Evolutionary conservation across 805 yeast genomes (phyloP).

Genomic region (Candida manassasensis): DNA sequence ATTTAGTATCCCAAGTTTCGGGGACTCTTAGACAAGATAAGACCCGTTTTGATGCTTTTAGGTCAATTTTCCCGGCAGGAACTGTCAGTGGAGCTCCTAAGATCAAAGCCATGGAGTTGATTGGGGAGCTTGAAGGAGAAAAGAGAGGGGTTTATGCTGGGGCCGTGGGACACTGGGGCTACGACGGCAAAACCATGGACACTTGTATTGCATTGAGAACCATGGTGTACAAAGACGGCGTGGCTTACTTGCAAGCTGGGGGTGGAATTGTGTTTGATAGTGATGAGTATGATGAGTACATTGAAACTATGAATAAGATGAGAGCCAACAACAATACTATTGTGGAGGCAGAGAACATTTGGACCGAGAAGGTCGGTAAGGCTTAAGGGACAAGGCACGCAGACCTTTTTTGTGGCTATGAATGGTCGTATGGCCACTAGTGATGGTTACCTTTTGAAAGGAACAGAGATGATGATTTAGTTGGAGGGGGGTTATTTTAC

Average conservation of each 20-base stretch:
- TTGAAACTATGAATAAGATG: conserved; percentile 97
- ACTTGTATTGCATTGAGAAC: conserved; percentile 97
- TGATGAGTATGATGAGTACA: conserved; percentile 91
- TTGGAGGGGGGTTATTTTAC: no score
- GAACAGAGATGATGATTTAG: no score
- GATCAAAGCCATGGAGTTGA: conserved; percentile 92
- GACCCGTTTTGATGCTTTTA: conserved; percentile 92
- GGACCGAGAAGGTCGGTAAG: conserved; percentile 47
- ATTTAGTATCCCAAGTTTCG: conserved; percentile 88
- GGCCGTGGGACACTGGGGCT: conserved; percentile 98
- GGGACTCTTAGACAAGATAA: conserved; percentile 82
- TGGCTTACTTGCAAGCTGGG: conserved; percentile 95
- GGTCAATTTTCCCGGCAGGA: conserved; percentile 98
- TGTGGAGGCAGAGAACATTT: conserved; percentile 82
- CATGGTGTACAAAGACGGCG: conserved; percentile 88
- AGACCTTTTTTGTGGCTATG: no score
- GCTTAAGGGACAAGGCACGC: no score
- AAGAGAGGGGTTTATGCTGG: conserved; percentile 98
- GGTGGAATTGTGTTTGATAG: conserved; percentile 97
- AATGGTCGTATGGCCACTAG: no score
- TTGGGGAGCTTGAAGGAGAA: conserved; percentile 84
- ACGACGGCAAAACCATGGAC: conserved; percentile 91
- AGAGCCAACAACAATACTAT: conserved; percentile 86
- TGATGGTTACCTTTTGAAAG: no score
- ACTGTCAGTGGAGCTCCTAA: conserved; percentile 99